Base-by-base conservation (phyloP, 345 rosid genomes). In the Citrus australasica region DNA sequence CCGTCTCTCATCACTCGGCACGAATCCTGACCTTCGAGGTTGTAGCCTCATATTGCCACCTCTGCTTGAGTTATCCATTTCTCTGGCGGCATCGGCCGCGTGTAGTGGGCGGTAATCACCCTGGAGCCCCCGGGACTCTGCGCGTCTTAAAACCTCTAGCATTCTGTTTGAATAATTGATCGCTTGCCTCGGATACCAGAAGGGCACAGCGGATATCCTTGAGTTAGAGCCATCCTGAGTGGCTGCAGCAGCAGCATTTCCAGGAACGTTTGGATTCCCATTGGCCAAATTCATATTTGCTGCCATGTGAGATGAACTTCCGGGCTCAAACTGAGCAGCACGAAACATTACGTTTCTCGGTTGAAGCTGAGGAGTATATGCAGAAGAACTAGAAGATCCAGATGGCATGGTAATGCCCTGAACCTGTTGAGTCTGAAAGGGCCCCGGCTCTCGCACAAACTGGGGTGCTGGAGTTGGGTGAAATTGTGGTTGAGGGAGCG, bases 261-360 rank as follows among this genome's bases (percentile, higher is more conserved):
- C 78, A 10, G 61, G n/a, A 25, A 59, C 74, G 28, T 60, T 70
- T 70, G 69, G 6, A 74, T 63, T 62, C 71, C 71, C 67, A 32
- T 56, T 33, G 61, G 24, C 59, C 37, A 28, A 71, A 59, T 75
- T 68, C 14, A 33, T n/a, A 74, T 67, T 55, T 46, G 71, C 24
- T 74, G 66, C 37, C 55, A 75, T 13, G 28, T 11, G 59, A 21
- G 59, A 69, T 37, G 40, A 21, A 22, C 25, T 59, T 74, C 68
- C 67, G 59, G 42, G 56, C 16, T 19, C 66, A 21, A 68, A 25
- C 63, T 53, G 17, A 46, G 51, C 67, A 37, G 69, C 9, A 73
- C 14, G 56, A 68, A 24, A 30, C 27, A n/a, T n/a, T 40, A 65
- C 27, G 33, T 66, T 17, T 37, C 66, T 40, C 27, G 40, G 67